phyloP scores from a whole-genome alignment of 257 asterid species.

The Solanum gracilifrons region DNA sequence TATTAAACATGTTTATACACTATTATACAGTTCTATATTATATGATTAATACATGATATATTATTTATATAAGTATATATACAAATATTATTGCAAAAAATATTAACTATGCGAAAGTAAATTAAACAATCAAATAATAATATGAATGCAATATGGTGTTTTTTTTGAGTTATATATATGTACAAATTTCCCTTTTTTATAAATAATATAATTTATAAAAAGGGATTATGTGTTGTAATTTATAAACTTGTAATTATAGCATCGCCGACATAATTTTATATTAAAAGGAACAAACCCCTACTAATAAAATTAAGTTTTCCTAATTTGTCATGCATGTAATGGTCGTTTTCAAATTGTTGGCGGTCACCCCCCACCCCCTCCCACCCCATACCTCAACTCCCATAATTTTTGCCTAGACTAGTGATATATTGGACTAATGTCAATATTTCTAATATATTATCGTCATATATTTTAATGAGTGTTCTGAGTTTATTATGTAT shows the following conservation, averaged over 20 bases:
- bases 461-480: too few relatives aligned
- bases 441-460: too few relatives aligned
- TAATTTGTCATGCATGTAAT: not conserved
- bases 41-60: not conserved
- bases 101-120: not conserved
- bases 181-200: not conserved
- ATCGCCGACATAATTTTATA: not conserved
- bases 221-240: not conserved
- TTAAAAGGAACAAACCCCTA: not conserved
- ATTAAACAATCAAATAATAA: not conserved
- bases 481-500: too few relatives aligned
- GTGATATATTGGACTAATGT: too few relatives aligned
- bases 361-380: too few relatives aligned
- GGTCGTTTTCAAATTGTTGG: not conserved
- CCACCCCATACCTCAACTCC: too few relatives aligned
- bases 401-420: too few relatives aligned
- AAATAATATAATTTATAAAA: not conserved
- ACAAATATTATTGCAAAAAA: not conserved
- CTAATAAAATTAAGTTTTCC: not conserved
- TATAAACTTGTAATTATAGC: not conserved
- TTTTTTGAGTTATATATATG: not conserved
- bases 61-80: not conserved
- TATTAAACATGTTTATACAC: not conserved
- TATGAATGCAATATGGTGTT: not conserved
- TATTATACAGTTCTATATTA: not conserved